Evolutionary conservation across 169 alveolate genomes (phyloP), one percentile per base, ranked within the genome.

Genomic region (Cryptosporidium bovis): DNA sequence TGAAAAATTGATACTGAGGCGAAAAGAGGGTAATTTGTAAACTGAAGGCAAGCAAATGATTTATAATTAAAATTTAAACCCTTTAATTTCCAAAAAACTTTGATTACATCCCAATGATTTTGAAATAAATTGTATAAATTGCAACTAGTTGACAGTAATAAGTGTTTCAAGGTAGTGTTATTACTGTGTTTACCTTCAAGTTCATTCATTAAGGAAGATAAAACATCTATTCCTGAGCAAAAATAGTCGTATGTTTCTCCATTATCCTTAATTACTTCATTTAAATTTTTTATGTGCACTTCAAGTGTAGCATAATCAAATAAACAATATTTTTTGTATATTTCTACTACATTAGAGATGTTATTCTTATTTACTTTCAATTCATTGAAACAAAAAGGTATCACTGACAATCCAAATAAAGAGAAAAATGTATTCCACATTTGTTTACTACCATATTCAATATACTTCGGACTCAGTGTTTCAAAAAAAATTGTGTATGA

Each of bases 361-460:
- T 40, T 40, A 20, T 77, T 62, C 40, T 29, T 24, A 33, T 6
- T 1, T 7, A 56, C 16, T 15, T 16, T 50, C 1, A 77, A 24
- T 48, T 77, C 31, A 13, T 77, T 62, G 51, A 77, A 60, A 24
- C 27, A 60, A 31, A 77, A 77, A 58, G 87, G 87, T 77, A 77
- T 36, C 3, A 29, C 51, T 20, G 87, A 8, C 16, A 77, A 16
- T 44, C 77, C 87, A 44, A 40, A 77, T 12, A 56, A 24, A 2
- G 58, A 24, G 40, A 77, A 77, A 77, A 58, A 60, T 12, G 56
- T 46, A 27, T 62, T 77, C 87, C 87, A 77, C 36, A 60, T 58
- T 4, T 65, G 10, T 36, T 13, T 40, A 60, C 56, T 62, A 8
- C 71, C 77, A 62, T 44, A 40, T 2, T 60, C 20, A 13, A 77